Evolutionary conservation across 495 filamentous ascomycete species (phyloP).

Genomic region (Darksidea phi): DNA sequence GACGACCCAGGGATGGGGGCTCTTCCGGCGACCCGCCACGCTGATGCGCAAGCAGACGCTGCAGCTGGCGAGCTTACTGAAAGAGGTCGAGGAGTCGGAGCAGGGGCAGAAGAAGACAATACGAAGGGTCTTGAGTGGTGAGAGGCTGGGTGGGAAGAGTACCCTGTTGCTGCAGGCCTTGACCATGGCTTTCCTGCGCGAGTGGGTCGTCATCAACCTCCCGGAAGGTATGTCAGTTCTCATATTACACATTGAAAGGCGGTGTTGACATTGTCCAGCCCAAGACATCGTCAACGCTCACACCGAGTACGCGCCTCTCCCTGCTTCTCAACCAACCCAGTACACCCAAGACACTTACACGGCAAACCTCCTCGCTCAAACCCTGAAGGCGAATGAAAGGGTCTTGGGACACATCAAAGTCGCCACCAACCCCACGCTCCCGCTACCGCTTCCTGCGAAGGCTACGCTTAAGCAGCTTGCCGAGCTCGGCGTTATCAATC

Average conservation of each 20-base stretch:
- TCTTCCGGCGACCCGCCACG: constrained; percentile 77
- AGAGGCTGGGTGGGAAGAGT: constrained; percentile 77
- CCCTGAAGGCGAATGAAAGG: constrained; percentile 67
- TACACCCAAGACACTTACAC: constrained; percentile 79
- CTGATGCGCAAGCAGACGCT: constrained; percentile 74
- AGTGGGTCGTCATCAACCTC: constrained; percentile 85
- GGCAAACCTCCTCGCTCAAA: constrained; percentile 66
- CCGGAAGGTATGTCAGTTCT: constrained; percentile 70
- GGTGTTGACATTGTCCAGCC: constrained; percentile 49
- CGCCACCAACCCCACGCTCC: constrained; percentile 59
- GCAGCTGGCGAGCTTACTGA: constrained; percentile 64
- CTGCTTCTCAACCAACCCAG: constrained; percentile 54
- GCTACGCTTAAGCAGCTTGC: constrained; percentile 67
- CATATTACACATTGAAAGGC: not conserved
- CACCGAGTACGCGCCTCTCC: constrained; percentile 74
- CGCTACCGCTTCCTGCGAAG: constrained; percentile 55
- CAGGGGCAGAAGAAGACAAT: constrained; percentile 58
- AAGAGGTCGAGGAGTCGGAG: constrained; percentile 46
- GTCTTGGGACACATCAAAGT: constrained; percentile 61
- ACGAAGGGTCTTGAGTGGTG: constrained; percentile 69
- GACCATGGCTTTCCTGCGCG: constrained; percentile 75
- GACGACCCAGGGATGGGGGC: constrained; percentile 79
- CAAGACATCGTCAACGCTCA: constrained; percentile 76
- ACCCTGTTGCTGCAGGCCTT: constrained; percentile 81
- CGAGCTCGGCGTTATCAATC: constrained; percentile 68